phyloP scores from a whole-genome alignment of 2,329 filamentous ascomycete species.

The Didymella lethalis region DNA sequence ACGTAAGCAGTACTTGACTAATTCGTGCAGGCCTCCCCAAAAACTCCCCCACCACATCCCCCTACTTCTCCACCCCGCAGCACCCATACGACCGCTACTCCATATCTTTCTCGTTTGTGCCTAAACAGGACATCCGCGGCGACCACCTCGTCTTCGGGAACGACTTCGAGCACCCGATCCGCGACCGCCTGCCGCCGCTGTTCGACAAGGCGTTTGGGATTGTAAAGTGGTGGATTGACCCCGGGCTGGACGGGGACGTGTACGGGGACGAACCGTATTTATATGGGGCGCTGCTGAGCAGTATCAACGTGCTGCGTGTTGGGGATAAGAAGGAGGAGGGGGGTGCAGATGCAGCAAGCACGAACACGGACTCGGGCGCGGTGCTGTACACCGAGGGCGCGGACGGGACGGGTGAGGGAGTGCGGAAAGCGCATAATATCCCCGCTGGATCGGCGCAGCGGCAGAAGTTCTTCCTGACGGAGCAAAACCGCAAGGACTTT shows the following conservation, averaged over 20 bases:
- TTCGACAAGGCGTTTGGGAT: slow-evolving; percentile 85
- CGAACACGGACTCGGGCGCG: slow-evolving; percentile 60
- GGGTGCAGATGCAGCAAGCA: slow-evolving; percentile 42
- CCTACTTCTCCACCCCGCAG: slow-evolving; percentile 77
- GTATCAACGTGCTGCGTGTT: slow-evolving; percentile 78
- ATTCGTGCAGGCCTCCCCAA: slow-evolving; percentile 69
- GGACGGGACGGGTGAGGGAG: slow-evolving; percentile 53
- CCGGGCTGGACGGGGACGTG: slow-evolving; percentile 86
- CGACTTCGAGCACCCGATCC: slow-evolving; percentile 91
- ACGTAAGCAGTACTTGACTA: not conserved
- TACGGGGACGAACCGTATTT: slow-evolving; percentile 87
- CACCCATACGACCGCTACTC: slow-evolving; percentile 84
- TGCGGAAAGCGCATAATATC: slow-evolving; percentile 51
- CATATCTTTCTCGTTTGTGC: slow-evolving; percentile 79
- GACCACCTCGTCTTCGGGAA: slow-evolving; percentile 89
- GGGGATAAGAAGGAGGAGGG: slow-evolving; percentile 54
- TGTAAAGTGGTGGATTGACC: slow-evolving; percentile 90
- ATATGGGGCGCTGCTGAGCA: slow-evolving; percentile 81
- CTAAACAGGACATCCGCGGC: slow-evolving; percentile 71
- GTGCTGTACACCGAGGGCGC: slow-evolving; percentile 64
- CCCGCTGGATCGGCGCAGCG: slow-evolving; percentile 56
- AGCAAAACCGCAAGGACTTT: slow-evolving; percentile 64
- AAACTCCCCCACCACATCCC: slow-evolving; percentile 71
- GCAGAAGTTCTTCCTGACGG: slow-evolving; percentile 68
- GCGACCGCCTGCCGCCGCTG: slow-evolving; percentile 83